Evolutionary conservation across 2,329 filamentous ascomycete genomes (phyloP).

Genomic region (Ciborinia camelliae): DNA sequence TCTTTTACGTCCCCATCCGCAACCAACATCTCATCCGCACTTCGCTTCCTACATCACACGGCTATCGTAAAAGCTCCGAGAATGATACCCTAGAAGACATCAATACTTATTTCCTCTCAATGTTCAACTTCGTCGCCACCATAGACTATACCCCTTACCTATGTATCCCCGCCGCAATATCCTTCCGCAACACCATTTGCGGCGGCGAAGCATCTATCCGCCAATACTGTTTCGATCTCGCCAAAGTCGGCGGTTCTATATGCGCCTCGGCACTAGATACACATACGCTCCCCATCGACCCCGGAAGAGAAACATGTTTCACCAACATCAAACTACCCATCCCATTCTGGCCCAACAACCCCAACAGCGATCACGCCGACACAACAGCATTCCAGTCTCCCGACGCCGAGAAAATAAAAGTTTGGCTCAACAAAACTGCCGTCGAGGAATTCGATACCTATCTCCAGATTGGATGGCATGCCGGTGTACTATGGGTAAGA

Average conservation of each 20-base stretch:
- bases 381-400: conserved; percentile 34
- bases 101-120: conserved; percentile 52
- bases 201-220: conserved; percentile 71
- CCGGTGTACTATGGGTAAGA: conserved; percentile 62
- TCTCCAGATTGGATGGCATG: conserved; percentile 53
- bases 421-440: conserved; percentile 41
- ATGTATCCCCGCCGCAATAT: conserved; percentile 69
- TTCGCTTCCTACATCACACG: conserved; percentile 76
- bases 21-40: conserved; percentile 75
- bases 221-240: conserved; percentile 60
- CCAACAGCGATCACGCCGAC: conserved; percentile 25
- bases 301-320: conserved; percentile 64
- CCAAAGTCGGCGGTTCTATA: conserved; percentile 56
- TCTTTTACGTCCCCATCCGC: conserved; percentile 74
- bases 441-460: conserved; percentile 65
- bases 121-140: conserved; percentile 77
- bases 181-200: conserved; percentile 64
- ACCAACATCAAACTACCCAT: conserved; percentile 68
- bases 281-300: conserved; percentile 64
- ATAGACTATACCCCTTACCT: conserved; percentile 69
- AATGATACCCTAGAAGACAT: conserved; percentile 40
- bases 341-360: conserved; percentile 40
- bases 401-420: conserved; percentile 56
- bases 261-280: conserved; percentile 65
- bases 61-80: conserved; percentile 50